These are phyloP conservation scores for Pulicaria dysenterica DNA, from an alignment of 129 eudicot genomes.

Conservation along the genomic window DNA sequence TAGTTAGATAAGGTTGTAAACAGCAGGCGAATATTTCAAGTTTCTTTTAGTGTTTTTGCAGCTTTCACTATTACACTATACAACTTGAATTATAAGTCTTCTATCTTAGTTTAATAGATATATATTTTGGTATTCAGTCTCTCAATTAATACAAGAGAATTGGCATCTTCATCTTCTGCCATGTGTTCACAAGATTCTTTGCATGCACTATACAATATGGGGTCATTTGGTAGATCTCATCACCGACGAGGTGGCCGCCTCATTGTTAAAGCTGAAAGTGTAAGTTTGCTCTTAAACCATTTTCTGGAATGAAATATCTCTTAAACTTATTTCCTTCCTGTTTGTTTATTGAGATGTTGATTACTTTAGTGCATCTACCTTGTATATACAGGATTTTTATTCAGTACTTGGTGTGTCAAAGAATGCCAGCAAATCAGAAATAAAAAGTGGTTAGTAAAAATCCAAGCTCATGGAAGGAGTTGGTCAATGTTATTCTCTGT, in stretches of 20 bases:
- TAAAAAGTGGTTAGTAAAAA: conserved; percentile 83
- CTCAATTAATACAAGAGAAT: conserved; percentile 54
- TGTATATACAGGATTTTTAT: conserved; percentile 67
- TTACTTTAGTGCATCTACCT: background rate
- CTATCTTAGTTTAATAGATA: background rate
- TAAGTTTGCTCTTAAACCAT: conserved; percentile 43
- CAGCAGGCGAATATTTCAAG: too few relatives aligned
- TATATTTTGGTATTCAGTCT: conserved; percentile 45
- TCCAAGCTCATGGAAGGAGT: conserved; percentile 8
- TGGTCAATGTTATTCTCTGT: conserved; percentile 14
- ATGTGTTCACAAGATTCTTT: conserved; percentile 53
- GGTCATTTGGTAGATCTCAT: conserved; percentile 35
- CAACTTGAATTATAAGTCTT: conserved; percentile 1
- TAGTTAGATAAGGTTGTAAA: too few relatives aligned
- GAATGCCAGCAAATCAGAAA: conserved; percentile 88
- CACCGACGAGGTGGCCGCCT: conserved; percentile 56
- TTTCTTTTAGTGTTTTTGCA: background rate
- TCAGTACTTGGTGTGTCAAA: conserved; percentile 84
- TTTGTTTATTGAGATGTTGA: conserved; percentile 20
- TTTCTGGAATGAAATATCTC: background rate
- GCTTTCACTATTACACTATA: background rate
- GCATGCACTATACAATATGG: conserved; percentile 45
- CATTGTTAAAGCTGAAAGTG: conserved; percentile 75
- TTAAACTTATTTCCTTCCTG: background rate
- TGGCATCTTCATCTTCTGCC: conserved; percentile 53